Base-by-base conservation (phyloP, 345 rosid genomes). In the Carallia brachiata region DNA sequence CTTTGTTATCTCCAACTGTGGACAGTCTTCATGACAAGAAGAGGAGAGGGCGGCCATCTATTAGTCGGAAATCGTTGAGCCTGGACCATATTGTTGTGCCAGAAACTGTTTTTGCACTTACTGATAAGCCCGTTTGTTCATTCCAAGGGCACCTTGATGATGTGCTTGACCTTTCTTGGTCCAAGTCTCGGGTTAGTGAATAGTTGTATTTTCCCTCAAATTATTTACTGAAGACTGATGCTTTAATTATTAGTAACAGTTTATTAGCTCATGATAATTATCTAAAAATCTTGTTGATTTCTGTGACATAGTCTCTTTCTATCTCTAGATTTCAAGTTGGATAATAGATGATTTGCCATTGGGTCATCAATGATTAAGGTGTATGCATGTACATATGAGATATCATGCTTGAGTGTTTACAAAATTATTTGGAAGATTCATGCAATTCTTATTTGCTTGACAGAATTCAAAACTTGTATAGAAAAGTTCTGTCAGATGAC, bases 91-190 rank as follows among this genome's bases (percentile, higher is more conserved):
- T 80, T 61, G 60, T 76, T 61, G 86, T 91, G 63, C 96, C 97
- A 47, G 97, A 95, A 61, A 78, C 91, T 37, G 87, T 95, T 53
- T 95, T 95, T 72, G 91, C 84, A 16, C 93, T 95, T 32, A 68
- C 88, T 10, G 99, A 95, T 16, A 95, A 89, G 75, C 99, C 99
- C 17, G 36, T 92, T 74, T 92, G 93, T 81, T 90, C 99, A 47
- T 95, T 95, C 65, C 74, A 75, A 62, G 97, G 99, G 47, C 99
- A 95, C 81, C 54, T 70, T n/a, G 72, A 85, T 80, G 97, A 82
- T 78, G 99, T 95, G 69, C 97, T 90, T 44, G 99, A 95, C 79
- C 89, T 95, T 50, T 87, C 99, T n/a, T 95, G 99, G 99, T 95
- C 99, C 62, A 89, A 89, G 80, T 87, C 97, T 79, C 97, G 83